These are phyloP conservation scores for Helianthus tuberosus DNA, from an alignment of 129 eudicot genomes.

Conservation along the genomic window DNA sequence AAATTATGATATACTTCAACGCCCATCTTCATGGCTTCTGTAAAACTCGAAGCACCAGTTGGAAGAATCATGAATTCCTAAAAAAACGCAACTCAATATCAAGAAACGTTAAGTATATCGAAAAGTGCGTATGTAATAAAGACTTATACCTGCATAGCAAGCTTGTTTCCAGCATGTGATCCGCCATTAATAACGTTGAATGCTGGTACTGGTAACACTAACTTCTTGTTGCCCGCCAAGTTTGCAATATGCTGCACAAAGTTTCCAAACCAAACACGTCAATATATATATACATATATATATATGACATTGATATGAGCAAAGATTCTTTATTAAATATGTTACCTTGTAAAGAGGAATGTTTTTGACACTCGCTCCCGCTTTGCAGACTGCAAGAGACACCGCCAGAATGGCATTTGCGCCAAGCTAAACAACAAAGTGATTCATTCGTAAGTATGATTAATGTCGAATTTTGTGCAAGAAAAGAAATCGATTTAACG, in stretches of 20 bases:
- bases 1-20: constrained; percentile 92
- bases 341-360: constrained; percentile 92
- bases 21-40: constrained; percentile 99
- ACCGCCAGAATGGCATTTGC: constrained; percentile 97
- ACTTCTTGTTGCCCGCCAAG: constrained; percentile 93
- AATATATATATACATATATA: neutral
- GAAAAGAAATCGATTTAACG: constrained; percentile 8
- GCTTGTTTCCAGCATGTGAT: constrained; percentile 98
- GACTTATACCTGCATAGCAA: constrained; percentile 87
- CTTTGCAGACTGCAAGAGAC: constrained; percentile 97
- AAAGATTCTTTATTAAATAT: neutral
- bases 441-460: constrained; percentile 6
- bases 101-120: neutral
- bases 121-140: neutral
- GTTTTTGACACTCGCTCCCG: constrained; percentile 81
- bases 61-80: constrained; percentile 99
- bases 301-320: neutral
- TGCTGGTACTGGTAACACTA: constrained; percentile 97
- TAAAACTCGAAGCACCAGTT: constrained; percentile 79
- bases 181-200: constrained; percentile 98
- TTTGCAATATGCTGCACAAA: constrained; percentile 85
- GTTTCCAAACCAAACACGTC: neutral
- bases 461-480: neutral
- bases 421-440: constrained; percentile 65
- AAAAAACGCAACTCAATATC: neutral